phyloP scores from a whole-genome alignment of 176 grass and related monocot genomes.

The Phoenix dactylifera region DNA sequence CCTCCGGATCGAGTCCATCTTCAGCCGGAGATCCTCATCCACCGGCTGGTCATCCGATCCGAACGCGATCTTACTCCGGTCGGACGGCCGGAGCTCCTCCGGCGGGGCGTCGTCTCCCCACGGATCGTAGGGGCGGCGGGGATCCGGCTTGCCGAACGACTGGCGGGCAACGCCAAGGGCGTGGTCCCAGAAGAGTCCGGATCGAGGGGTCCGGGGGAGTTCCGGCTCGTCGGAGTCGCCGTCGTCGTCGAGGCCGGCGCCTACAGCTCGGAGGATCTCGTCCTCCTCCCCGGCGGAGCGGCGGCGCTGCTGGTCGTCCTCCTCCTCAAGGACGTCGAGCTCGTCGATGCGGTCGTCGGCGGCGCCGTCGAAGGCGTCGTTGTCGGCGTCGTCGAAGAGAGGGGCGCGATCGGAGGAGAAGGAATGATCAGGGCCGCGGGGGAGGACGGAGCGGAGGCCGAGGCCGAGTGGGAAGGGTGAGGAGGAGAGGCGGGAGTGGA shows the following conservation, averaged over 20 bases:
- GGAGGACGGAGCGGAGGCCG: conserved; percentile 19
- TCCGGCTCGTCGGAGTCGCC: conserved; percentile 6
- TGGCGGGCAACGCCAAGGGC: conserved; percentile 62
- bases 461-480: conserved; percentile 23
- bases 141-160: conserved; percentile 49
- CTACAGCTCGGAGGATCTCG: not conserved
- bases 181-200: conserved; percentile 71
- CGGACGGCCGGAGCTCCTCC: conserved; percentile 1
- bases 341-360: conserved; percentile 78
- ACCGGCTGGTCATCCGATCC: conserved; percentile 84
- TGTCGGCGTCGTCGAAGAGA: conserved; percentile 5
- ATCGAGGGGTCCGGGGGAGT: conserved; percentile 2
- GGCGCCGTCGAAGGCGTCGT: conserved; percentile 7
- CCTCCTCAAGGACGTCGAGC: conserved; percentile 63
- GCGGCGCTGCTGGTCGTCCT: conserved; percentile 11
- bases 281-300: conserved; percentile 1
- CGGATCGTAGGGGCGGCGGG: not conserved
- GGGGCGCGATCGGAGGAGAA: conserved; percentile 28
- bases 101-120: not conserved
- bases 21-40: conserved; percentile 64
- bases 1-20: conserved; percentile 57
- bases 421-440: not conserved
- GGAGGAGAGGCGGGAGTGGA: conserved; percentile 62
- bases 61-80: conserved; percentile 33
- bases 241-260: no score